Evolutionary conservation across 208 protist genomes (phyloP).

Genomic region (Porcisia deanei): DNA sequence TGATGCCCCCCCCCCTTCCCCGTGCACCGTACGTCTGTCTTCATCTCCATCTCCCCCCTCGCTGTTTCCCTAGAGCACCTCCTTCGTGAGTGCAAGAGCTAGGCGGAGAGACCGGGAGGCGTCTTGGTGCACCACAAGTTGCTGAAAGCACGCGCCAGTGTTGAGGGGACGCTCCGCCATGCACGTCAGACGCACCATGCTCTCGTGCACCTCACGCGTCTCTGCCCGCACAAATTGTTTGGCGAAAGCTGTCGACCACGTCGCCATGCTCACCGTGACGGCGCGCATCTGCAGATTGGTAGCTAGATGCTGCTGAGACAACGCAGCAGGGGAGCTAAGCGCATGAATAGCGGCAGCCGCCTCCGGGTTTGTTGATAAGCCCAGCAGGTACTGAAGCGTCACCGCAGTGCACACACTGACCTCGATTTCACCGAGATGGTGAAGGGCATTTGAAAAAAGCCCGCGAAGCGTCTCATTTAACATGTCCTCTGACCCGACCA

Average conservation of each 20-base stretch:
- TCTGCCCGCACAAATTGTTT: slow-evolving; percentile 29
- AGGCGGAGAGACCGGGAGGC: slow-evolving; percentile 44
- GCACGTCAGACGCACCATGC: slow-evolving; percentile 64
- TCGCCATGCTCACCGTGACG: slow-evolving; percentile 22
- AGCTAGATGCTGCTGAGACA: slow-evolving; percentile 13
- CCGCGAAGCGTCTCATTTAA: slow-evolving; percentile 43
- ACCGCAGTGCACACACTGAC: slow-evolving; percentile 51
- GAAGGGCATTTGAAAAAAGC: slow-evolving; percentile 40
- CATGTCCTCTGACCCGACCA: slow-evolving; percentile 24
- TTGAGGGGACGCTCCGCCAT: slow-evolving; percentile 75
- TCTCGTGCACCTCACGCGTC: slow-evolving; percentile 30
- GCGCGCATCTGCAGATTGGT: slow-evolving; percentile 18
- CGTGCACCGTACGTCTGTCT: neutral
- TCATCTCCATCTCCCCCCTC: neutral
- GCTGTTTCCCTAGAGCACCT: slow-evolving; percentile 52
- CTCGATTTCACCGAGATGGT: slow-evolving; percentile 63
- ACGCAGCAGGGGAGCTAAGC: slow-evolving; percentile 24
- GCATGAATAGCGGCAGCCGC: slow-evolving; percentile 17
- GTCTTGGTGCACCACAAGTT: slow-evolving; percentile 65
- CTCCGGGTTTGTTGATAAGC: slow-evolving; percentile 19
- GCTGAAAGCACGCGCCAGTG: slow-evolving; percentile 74
- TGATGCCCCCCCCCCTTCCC: neutral
- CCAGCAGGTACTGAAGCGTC: slow-evolving; percentile 56
- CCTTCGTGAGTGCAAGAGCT: slow-evolving; percentile 58
- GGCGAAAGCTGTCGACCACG: slow-evolving; percentile 26